Percentiles rank a stretch among this genome's conserved stretches.
Evolutionary conservation across 1,284 basidiomycete species (phyloP).

Genomic region (Ustilago vetiveriae): DNA sequence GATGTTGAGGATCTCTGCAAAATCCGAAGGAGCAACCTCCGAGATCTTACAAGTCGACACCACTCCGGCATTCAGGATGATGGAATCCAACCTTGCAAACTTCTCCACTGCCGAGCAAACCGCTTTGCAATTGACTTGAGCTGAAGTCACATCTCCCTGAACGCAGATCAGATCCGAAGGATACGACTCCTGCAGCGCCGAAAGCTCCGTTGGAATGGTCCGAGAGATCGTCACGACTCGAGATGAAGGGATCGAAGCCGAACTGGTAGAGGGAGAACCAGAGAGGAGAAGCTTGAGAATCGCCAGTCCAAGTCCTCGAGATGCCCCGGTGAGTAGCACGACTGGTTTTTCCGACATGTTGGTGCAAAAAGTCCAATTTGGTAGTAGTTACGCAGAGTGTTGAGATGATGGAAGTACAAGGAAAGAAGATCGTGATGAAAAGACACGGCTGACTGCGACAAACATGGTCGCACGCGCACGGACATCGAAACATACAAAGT

Average conservation of each 20-base stretch:
- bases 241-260: constrained; percentile 57
- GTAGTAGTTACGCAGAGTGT: too few relatives aligned
- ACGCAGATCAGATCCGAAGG: constrained; percentile 66
- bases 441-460: too few relatives aligned
- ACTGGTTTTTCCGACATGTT: constrained; percentile 45
- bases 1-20: constrained; percentile 74
- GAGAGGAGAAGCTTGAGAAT: constrained; percentile 74
- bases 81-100: constrained; percentile 76
- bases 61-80: constrained; percentile 82
- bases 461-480: too few relatives aligned
- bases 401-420: too few relatives aligned
- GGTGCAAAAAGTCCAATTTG: too few relatives aligned
- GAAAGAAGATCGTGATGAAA: too few relatives aligned
- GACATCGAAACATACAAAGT: too few relatives aligned
- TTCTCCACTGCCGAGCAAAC: constrained; percentile 73
- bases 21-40: constrained; percentile 71
- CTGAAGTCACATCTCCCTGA: constrained; percentile 74
- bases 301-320: constrained; percentile 80
- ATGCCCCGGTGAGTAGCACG: constrained; percentile 63
- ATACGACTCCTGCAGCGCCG: constrained; percentile 70
- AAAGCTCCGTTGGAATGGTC: constrained; percentile 74
- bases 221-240: constrained; percentile 81
- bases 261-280: constrained; percentile 16
- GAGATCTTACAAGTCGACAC: constrained; percentile 68
- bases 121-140: constrained; percentile 73